A percentile compares a stretch with the other conserved stretches of the same genome.
Conservation (phyloP, 192 early-diverging fungal genomes). For the Pilaira anomala region DNA sequence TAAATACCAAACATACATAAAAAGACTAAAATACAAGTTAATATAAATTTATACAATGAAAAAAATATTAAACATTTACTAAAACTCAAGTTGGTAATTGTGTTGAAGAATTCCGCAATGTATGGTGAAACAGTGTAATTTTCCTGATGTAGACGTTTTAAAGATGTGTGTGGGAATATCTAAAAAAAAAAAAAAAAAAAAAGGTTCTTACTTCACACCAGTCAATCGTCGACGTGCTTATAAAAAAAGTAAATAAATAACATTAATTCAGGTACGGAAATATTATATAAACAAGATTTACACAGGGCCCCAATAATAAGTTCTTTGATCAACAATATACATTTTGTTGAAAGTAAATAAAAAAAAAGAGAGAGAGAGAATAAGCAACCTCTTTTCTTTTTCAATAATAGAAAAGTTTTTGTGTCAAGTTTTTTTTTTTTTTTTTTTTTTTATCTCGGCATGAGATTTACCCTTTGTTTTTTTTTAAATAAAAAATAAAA, state of each 20-base stretch:
- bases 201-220: constrained; percentile 69
- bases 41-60: background rate
- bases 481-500: no score
- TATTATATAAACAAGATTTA: constrained; percentile 1
- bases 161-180: background rate
- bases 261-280: background rate
- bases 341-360: no score
- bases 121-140: constrained; percentile 68
- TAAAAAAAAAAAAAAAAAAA: background rate
- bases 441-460: no score
- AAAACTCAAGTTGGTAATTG: constrained; percentile 66
- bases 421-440: no score
- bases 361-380: no score
- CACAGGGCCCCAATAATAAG: constrained; percentile 22
- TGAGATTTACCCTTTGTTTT: no score
- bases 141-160: constrained; percentile 38
- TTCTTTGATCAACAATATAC: background rate
- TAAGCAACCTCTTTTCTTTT: no score
- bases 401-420: no score
- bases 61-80: constrained; percentile 24
- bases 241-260: background rate
- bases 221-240: constrained; percentile 59
- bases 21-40: constrained; percentile 33
- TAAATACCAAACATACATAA: constrained; percentile 60
- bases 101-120: constrained; percentile 81